Evolutionary conservation across 2,329 filamentous ascomycete species (phyloP), one percentile per base, ranked within the genome.

Genomic region (Diplocarpon rosae): DNA sequence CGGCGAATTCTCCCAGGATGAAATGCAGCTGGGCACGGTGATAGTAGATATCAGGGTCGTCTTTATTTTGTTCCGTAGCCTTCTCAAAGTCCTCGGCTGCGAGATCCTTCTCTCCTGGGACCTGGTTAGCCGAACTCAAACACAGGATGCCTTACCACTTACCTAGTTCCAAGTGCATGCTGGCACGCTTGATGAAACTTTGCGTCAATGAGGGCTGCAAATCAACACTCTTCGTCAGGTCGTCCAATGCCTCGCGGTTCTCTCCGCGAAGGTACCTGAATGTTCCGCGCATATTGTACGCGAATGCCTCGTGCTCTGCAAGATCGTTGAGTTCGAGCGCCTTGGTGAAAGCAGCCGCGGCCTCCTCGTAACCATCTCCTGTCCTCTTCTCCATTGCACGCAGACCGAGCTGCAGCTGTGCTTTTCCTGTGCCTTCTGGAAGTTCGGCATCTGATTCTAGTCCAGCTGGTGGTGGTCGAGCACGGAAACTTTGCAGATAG

Each of bases 11-110:
- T 45, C 83, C 81, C 58, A 95, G 86, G 66, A 98, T 96, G 69
- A 98, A 98, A 70, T 95, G 89, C 16, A 96, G 79, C 67, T 98
- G 92, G 12, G 92, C 92, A 51, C 92, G 89, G 73, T 98, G 92
- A 72, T 98, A 98, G 75, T 89, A 98, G 63, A 98, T 94, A 61
- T 98, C 92, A 6, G 92, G 90, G 60, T 98, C 92, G 44, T 84
- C 75, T 56, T 79, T 75, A 69, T 95, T 89, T 65, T 95, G 84
- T 56, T 78, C 73, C 57, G 93, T 77, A 30, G 92, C 92, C 57
- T 82, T 76, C 53, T 84, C 83, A 59, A 98, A 95, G 65, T 96
- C 90, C 48, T 80, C 75, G 48, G 87, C 82, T 34, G 92, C 90
- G 60, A 82, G 81, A n/a, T 88, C 83, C 43, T 86, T 84, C 60